Evolutionary conservation across 495 filamentous ascomycete species (phyloP).

Genomic region (Aspergillus olivimuriae): DNA sequence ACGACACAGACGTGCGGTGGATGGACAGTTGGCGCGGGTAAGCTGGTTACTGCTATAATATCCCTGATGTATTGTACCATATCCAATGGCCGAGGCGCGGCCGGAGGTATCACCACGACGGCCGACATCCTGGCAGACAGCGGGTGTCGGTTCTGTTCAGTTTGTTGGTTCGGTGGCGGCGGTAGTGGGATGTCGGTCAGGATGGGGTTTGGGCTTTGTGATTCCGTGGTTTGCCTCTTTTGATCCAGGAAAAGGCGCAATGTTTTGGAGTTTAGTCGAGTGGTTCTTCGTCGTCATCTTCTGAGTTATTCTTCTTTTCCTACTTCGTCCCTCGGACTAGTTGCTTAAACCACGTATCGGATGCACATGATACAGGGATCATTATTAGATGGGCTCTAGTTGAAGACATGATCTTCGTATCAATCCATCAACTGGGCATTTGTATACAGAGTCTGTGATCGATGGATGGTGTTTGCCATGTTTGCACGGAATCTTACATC

Average conservation of each 20-base stretch:
- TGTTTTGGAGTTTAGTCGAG: constrained; percentile 21
- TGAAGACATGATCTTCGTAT: too few relatives aligned
- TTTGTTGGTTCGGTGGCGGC: background rate
- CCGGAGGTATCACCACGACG: constrained; percentile 21
- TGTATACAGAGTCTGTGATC: too few relatives aligned
- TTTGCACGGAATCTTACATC: constrained; percentile 1
- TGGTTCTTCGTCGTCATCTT: constrained; percentile 28
- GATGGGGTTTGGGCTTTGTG: constrained; percentile 6
- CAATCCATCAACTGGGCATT: background rate
- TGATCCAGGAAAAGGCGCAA: constrained; percentile 20
- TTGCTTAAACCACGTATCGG: too few relatives aligned
- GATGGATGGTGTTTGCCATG: constrained; percentile 28
- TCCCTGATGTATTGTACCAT: constrained; percentile 24
- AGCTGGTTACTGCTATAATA: constrained; percentile 13
- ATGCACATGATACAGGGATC: too few relatives aligned
- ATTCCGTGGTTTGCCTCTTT: constrained; percentile 11
- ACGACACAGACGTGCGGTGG: background rate
- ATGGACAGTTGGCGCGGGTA: background rate
- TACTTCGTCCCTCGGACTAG: too few relatives aligned
- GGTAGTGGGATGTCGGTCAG: constrained; percentile 4
- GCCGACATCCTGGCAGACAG: too few relatives aligned
- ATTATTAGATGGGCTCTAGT: background rate
- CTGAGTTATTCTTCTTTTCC: too few relatives aligned
- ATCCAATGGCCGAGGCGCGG: constrained; percentile 11
- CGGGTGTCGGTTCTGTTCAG: background rate